Percentiles rank a stretch among this genome's conserved stretches.
phyloP scores from a whole-genome alignment of 73 alveolate genomes.

The Paramecium sexaurelia region DNA sequence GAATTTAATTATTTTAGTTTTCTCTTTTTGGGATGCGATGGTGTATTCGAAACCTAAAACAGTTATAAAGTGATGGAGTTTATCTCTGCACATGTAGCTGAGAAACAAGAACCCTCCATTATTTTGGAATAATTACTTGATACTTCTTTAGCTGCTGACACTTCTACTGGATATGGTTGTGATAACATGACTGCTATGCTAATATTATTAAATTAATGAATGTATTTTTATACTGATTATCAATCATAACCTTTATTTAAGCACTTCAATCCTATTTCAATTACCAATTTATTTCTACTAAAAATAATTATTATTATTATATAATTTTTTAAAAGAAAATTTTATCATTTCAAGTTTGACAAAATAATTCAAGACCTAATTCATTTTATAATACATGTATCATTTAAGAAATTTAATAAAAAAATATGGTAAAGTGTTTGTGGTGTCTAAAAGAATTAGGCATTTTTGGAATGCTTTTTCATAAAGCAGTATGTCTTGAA shows the following conservation, averaged over 20 bases:
- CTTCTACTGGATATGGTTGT: constrained; percentile 52
- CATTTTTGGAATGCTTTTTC: neutral
- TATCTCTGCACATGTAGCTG: neutral
- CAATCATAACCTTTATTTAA: neutral
- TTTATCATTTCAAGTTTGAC: neutral
- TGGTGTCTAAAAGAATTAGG: neutral
- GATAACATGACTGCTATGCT: constrained; percentile 50
- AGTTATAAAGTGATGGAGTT: constrained; percentile 12
- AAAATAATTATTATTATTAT: neutral
- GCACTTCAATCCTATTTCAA: neutral
- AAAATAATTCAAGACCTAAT: neutral
- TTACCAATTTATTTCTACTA: neutral
- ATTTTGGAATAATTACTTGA: constrained; percentile 4
- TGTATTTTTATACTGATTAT: too few relatives aligned
- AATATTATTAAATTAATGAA: neutral
- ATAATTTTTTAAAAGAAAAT: neutral
- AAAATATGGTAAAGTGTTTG: neutral
- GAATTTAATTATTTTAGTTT: neutral
- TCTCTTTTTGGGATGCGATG: constrained; percentile 73
- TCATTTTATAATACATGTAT: neutral
- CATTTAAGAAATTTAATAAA: neutral
- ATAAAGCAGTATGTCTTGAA: neutral
- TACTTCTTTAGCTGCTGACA: neutral
- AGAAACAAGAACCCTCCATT: neutral
- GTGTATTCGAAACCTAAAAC: constrained; percentile 70